A percentile compares a stretch with the other conserved stretches of the same genome.
Conservation (phyloP, 2,329 filamentous ascomycete species). For the Apiospora rasikravindrae region DNA sequence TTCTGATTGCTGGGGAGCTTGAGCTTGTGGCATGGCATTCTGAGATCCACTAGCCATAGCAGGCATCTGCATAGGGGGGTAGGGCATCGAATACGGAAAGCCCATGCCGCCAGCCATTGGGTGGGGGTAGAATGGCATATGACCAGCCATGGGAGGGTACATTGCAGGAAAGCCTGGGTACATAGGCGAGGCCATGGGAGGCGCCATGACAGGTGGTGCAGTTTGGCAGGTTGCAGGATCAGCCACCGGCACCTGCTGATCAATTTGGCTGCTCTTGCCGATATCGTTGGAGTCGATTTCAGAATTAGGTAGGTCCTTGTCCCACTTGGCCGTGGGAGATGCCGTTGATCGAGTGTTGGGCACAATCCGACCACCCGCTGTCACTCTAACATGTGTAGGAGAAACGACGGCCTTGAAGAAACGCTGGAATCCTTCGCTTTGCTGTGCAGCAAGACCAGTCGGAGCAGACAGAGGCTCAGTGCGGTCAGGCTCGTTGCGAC, state of each 20-base stretch:
- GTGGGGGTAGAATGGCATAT: constrained; percentile 37
- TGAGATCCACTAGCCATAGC: constrained; percentile 24
- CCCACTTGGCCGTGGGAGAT: constrained; percentile 58
- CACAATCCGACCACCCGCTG: constrained; percentile 70
- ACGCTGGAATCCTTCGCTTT: constrained; percentile 68
- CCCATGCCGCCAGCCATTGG: constrained; percentile 31
- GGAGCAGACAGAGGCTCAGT: constrained; percentile 60
- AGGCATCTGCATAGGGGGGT: constrained; percentile 4
- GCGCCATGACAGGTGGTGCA: constrained; percentile 21
- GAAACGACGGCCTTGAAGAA: constrained; percentile 73
- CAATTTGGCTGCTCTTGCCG: not conserved
- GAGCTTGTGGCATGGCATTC: constrained; percentile 18
- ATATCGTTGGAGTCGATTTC: constrained; percentile 29
- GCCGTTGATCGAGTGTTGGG: constrained; percentile 63
- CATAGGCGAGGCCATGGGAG: constrained; percentile 29
- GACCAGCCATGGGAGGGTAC: constrained; percentile 35
- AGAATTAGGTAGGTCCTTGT: constrained; percentile 45
- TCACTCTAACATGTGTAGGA: constrained; percentile 70
- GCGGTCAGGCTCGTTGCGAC: constrained; percentile 51
- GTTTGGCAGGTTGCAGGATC: not conserved
- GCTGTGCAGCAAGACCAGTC: constrained; percentile 57
- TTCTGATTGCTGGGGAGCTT: constrained; percentile 17
- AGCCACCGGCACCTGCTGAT: not conserved
- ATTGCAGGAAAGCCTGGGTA: constrained; percentile 29
- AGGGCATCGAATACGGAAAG: constrained; percentile 22